These are phyloP conservation scores for Ramaria rubella DNA, from an alignment of 768 basidiomycete genomes.

Conservation along the genomic window DNA sequence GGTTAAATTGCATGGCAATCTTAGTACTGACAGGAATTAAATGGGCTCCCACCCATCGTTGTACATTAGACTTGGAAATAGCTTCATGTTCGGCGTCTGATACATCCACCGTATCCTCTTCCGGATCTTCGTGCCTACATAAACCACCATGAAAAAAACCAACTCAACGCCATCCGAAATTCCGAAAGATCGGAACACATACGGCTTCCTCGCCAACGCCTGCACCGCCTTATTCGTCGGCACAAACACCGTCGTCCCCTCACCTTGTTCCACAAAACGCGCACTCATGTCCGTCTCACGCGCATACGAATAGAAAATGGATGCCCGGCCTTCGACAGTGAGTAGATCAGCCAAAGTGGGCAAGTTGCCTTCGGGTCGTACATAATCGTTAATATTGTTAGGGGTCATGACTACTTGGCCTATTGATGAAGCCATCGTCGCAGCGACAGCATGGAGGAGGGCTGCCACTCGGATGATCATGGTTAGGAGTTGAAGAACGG, in stretches of 20 bases:
- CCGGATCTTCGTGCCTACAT: slow-evolving; percentile 22
- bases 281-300: slow-evolving; percentile 60
- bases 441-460: neutral
- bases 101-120: slow-evolving; percentile 37
- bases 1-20: neutral
- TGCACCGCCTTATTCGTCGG: slow-evolving; percentile 88
- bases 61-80: slow-evolving; percentile 57
- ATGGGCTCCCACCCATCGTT: slow-evolving; percentile 76
- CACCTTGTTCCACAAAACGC: slow-evolving; percentile 32
- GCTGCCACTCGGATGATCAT: neutral
- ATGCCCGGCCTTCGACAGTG: slow-evolving; percentile 66
- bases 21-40: slow-evolving; percentile 75
- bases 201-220: slow-evolving; percentile 78
- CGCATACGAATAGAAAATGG: slow-evolving; percentile 82
- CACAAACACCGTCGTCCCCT: slow-evolving; percentile 57
- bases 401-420: neutral
- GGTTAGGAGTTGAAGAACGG: neutral
- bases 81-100: slow-evolving; percentile 62
- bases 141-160: neutral
- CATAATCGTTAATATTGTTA: neutral
- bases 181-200: slow-evolving; percentile 26
- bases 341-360: slow-evolving; percentile 70
- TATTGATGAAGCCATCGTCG: neutral
- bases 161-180: neutral
- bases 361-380: neutral